Evolutionary conservation across 1,284 basidiomycete species (phyloP).

Genomic region (Macrocystidia cucumis): DNA sequence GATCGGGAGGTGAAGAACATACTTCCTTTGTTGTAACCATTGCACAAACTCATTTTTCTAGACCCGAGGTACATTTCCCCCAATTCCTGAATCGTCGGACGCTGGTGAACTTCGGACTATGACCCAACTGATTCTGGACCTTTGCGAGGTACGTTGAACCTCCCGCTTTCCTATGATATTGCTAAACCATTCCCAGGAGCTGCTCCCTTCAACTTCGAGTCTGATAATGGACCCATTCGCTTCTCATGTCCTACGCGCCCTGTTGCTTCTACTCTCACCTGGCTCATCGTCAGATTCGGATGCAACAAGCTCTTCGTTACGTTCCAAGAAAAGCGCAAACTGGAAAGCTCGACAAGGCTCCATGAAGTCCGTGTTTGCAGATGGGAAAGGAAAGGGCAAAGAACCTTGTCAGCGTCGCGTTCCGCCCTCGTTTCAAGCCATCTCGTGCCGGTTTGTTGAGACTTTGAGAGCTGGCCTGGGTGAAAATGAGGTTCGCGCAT

Average conservation of each 20-base stretch:
- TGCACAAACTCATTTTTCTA: constrained; percentile 19
- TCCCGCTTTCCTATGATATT: constrained; percentile 5
- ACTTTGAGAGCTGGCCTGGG: constrained; percentile 45
- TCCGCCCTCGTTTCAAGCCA: constrained; percentile 44
- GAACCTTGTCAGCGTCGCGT: constrained; percentile 17
- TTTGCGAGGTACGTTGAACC: constrained; percentile 48
- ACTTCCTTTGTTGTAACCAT: background rate
- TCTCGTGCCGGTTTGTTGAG: constrained; percentile 47
- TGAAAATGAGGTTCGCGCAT: constrained; percentile 73
- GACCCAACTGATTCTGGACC: constrained; percentile 57
- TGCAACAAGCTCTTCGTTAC: constrained; percentile 31
- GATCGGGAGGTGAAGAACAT: constrained; percentile 61
- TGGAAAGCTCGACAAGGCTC: constrained; percentile 73
- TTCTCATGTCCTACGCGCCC: constrained; percentile 78
- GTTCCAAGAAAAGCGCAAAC: constrained; percentile 71
- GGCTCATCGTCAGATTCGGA: constrained; percentile 33
- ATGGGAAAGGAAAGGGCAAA: constrained; percentile 34
- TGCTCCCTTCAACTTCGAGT: constrained; percentile 52
- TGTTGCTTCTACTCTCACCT: constrained; percentile 71
- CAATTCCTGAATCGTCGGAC: constrained; percentile 37
- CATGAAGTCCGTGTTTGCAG: constrained; percentile 64
- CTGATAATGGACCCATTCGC: constrained; percentile 81
- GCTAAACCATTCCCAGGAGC: constrained; percentile 41
- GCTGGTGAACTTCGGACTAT: constrained; percentile 69
- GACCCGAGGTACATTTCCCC: constrained; percentile 57